Evolutionary conservation across 78 protist species (phyloP), one percentile per base, ranked within the genome.

Genomic region (Emiliania huxleyi): DNA sequence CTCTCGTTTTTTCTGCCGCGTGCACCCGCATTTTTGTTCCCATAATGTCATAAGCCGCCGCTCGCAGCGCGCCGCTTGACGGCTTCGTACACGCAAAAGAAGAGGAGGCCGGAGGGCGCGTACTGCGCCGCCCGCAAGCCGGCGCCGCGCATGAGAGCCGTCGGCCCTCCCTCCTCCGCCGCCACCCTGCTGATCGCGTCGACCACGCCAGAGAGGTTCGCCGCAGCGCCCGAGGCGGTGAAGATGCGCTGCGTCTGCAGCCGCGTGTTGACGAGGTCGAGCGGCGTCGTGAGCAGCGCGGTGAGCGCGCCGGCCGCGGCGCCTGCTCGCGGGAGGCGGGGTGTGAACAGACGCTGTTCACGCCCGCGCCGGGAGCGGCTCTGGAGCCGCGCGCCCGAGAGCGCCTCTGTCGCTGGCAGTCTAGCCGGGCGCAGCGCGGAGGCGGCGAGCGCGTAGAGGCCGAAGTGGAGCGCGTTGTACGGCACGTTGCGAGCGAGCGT

Each of bases 391-490:
- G n/a, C n/a, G n/a, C n/a, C n/a, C n/a, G n/a, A n/a, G 25, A 12
- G 21, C n/a, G 25, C 44, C 1, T 3, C 45, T 0, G 84, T 8
- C 25, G 25, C 44, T 8, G 84, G 35, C 8, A 1, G 4, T 19
- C 8, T 1, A 8, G 29, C 4, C 2, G 12, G 29, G 25, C 18
- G 35, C 21, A 12, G 44, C 40, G 84, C 84, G 5, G 0, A 18
- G 11, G 45, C 29, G 22, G 84, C 45, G 0, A 4, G 2, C 12
- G 22, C 46, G 6, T 1, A 73, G 1, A 73, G n/a, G 18, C 43
- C 19, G 87, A 79, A 79, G 18, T 79, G 87, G 37, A 79, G 46
- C 15, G 87, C 87, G 12, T 79, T 79, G 87, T 79, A 79, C 40
- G 87, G 87, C 35, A 79, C 49, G 52, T 79, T 79, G 55, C 87